phyloP scores from a whole-genome alignment of 1,284 basidiomycete species.

The Trametes versicolor region DNA sequence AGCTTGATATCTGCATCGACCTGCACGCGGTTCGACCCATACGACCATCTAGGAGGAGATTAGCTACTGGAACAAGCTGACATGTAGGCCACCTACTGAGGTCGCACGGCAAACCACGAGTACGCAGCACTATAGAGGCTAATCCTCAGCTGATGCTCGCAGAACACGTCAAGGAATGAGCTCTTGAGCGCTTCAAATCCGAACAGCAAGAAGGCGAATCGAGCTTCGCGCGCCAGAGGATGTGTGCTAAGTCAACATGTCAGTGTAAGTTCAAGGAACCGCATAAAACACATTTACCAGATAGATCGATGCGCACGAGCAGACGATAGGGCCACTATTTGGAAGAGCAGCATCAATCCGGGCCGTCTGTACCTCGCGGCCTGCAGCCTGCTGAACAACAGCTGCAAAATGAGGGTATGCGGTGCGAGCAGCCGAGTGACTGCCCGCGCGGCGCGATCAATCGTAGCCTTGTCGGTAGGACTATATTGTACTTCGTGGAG shows the following conservation, averaged over 20 bases:
- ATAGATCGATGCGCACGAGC: constrained; percentile 71
- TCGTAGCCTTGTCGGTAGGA: constrained; percentile 88
- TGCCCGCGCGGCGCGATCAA: constrained; percentile 77
- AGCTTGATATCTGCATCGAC: constrained; percentile 90
- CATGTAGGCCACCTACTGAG: constrained; percentile 69
- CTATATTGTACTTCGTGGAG: constrained; percentile 88
- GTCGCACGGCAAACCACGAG: constrained; percentile 91
- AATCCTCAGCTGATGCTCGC: constrained; percentile 84
- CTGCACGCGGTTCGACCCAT: constrained; percentile 92
- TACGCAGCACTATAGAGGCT: constrained; percentile 85
- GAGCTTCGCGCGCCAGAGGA: constrained; percentile 88
- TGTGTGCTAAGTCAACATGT: constrained; percentile 73
- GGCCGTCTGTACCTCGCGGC: constrained; percentile 91
- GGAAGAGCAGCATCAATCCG: constrained; percentile 87
- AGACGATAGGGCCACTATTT: constrained; percentile 86
- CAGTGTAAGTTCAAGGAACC: neutral
- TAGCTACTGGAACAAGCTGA: neutral
- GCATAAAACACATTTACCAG: constrained; percentile 62
- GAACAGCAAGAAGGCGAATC: constrained; percentile 91
- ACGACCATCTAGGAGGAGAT: constrained; percentile 80
- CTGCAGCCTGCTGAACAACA: constrained; percentile 94
- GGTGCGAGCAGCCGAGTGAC: constrained; percentile 85
- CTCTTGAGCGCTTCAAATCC: constrained; percentile 94
- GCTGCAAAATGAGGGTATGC: constrained; percentile 87
- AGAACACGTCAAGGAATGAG: constrained; percentile 85